Evolutionary conservation across 352 stramenopile genomes (phyloP), one percentile per base, ranked within the genome.

Genomic region (Phytophthora brassicae): DNA sequence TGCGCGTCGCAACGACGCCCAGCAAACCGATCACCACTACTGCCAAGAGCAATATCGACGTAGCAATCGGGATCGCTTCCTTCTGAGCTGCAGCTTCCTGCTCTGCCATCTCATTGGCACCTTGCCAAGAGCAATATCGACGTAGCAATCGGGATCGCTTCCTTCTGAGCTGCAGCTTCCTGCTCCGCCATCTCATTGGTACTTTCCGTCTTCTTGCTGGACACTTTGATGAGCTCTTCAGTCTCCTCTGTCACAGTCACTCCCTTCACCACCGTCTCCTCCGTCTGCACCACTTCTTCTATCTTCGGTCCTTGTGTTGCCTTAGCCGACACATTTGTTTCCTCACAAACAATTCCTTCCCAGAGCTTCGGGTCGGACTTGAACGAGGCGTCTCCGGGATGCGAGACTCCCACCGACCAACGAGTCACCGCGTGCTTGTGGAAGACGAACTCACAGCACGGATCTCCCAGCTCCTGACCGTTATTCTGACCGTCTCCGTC

Each of bases 401-500:
- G 53, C 11, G 65, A 73, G 12, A 73, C 39, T 9, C 60, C 65
- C 13, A 41, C 53, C 7, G 53, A 53, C 65, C 65, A 73, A n/a
- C 54, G 65, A 26, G 60, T 60, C 12, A 55, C 50, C 9, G 48
- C 20, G 55, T 63, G 68, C 20, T 64, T 63, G 19, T 49, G 38
- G 39, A 47, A 42, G 9, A 68, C 59, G 17, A 66, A 69, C 43
- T 60, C 62, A 24, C 62, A 70, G 43, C 62, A 70, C 33, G 64
- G 64, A 22, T 72, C 64, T 6, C 64, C 64, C 33, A 72, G 59
- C 26, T 72, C 64, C 64, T 72, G 58, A 5, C 64, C 64, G 47
- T 73, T 68, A 3, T 60, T 73, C 45, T 73, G 65, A 19, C 65
- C 60, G 31, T 73, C 65, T 19, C 65, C 65, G 22, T 73, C 65